Evolutionary conservation across 176 grass and related monocot species (phyloP).

Genomic region (Zea mays): Zm-B73-REFERENCE-NAM-5.0 NC_050098.1:194596001-194596500

Average conservation of each 20-base stretch:
- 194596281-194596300: conserved; percentile 38
- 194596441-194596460: conserved; percentile 43
- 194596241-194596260: background rate
- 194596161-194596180: conserved; percentile 46
- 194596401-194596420: conserved; percentile 36
- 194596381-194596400: conserved; percentile 22
- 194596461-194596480: background rate
- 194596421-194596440: conserved; percentile 5
- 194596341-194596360: conserved; percentile 51
- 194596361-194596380: conserved; percentile 41
- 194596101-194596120: conserved; percentile 28
- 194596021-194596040: too few relatives aligned
- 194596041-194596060: background rate
- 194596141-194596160: conserved; percentile 58
- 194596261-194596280: conserved; percentile 25
- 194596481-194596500: conserved; percentile 38
- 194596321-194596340: conserved; percentile 47
- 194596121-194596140: conserved; percentile 50
- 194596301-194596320: conserved; percentile 42
- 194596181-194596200: background rate
- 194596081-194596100: conserved; percentile 65
- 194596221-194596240: conserved; percentile 35
- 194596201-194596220: conserved; percentile 34
- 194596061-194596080: conserved; percentile 42
- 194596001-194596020: too few relatives aligned